Conservation (phyloP, 345 rosid species). For the Euphorbia lathyris region DNA sequence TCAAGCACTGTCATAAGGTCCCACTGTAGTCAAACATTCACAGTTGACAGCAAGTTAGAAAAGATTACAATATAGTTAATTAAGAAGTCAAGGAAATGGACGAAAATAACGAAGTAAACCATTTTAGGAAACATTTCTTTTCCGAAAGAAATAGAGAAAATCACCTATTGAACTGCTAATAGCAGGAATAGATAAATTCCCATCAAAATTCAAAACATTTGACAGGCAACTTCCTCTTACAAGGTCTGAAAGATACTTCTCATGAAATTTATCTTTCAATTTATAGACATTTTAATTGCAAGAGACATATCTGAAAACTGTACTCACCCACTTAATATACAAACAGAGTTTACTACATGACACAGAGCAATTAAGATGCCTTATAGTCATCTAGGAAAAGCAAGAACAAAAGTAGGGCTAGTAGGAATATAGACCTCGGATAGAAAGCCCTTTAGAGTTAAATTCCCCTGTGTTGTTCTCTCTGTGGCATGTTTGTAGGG, state of each 20-base stretch:
- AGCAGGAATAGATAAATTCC: background rate
- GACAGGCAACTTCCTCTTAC: background rate
- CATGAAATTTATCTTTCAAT: conserved; percentile 3
- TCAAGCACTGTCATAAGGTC: conserved; percentile 67
- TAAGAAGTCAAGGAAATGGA: conserved; percentile 16
- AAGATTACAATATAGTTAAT: conserved; percentile 15
- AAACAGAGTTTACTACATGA: background rate
- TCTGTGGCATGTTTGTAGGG: conserved; percentile 69
- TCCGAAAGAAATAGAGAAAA: conserved; percentile 4
- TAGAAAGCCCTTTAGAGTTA: conserved; percentile 62
- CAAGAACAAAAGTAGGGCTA: background rate
- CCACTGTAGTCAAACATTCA: conserved; percentile 56
- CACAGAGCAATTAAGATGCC: background rate
- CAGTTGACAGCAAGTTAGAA: conserved; percentile 16
- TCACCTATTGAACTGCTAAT: background rate
- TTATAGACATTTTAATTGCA: background rate
- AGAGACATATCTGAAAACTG: background rate
- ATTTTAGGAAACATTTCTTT: background rate
- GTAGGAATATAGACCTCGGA: conserved; percentile 53
- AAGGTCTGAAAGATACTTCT: background rate
- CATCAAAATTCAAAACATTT: background rate
- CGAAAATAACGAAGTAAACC: background rate
- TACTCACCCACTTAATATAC: background rate
- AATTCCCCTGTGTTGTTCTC: conserved; percentile 55
- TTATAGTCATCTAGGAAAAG: background rate